Percentiles rank a stretch among this genome's conserved stretches.
Conservation (phyloP, 2,329 filamentous ascomycete species). For the Cercospora canescens region DNA sequence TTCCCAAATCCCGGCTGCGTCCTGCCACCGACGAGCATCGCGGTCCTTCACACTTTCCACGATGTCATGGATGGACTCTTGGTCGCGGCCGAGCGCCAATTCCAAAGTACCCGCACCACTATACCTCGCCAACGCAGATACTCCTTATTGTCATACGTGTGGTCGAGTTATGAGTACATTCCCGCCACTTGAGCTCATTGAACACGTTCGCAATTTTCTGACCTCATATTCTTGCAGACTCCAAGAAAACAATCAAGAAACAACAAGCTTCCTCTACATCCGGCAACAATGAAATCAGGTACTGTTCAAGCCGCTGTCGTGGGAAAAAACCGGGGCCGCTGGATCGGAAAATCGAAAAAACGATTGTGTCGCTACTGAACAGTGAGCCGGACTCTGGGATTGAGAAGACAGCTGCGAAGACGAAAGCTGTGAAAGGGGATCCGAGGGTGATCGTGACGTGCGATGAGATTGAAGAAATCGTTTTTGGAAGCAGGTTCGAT, state of each 20-base stretch:
- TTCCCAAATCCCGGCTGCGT: neutral
- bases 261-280: neutral
- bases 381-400: conserved; percentile 35
- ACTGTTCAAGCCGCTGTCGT: conserved; percentile 59
- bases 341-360: conserved; percentile 55
- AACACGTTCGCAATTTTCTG: neutral
- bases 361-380: conserved; percentile 47
- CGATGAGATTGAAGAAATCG: conserved; percentile 50
- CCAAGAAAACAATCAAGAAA: conserved; percentile 30
- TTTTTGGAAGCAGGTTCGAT: conserved; percentile 51
- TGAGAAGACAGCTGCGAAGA: conserved; percentile 35
- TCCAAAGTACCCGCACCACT: conserved; percentile 33
- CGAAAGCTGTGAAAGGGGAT: conserved; percentile 51
- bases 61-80: conserved; percentile 55
- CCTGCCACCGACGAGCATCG: conserved; percentile 46
- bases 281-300: conserved; percentile 46
- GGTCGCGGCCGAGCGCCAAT: conserved; percentile 27
- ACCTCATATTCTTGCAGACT: conserved; percentile 1
- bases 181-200: neutral
- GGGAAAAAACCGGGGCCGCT: conserved; percentile 44
- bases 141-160: conserved; percentile 59
- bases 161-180: conserved; percentile 54
- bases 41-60: conserved; percentile 48
- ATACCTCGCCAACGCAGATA: conserved; percentile 53
- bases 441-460: conserved; percentile 52